Conservation (phyloP, 352 stramenopile species). For the Globisporangium cystogenes region DNA sequence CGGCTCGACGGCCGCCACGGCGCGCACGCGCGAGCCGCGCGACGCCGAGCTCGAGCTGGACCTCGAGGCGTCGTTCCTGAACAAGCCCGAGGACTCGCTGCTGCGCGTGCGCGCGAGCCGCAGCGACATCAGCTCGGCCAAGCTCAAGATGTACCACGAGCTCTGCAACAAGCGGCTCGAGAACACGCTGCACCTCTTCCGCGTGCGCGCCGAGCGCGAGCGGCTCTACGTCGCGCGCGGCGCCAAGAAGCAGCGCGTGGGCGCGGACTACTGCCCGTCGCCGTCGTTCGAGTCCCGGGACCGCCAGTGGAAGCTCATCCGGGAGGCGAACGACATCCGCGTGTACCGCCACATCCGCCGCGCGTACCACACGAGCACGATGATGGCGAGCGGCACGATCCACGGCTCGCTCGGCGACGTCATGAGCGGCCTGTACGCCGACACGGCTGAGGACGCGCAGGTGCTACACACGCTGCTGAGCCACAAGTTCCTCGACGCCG, state of each 20-base stretch:
- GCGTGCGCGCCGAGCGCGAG: constrained; percentile 39
- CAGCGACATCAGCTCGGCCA: constrained; percentile 33
- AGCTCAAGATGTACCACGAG: constrained; percentile 44
- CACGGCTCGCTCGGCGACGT: constrained; percentile 60
- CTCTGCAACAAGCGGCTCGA: constrained; percentile 38
- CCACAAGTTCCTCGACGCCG: constrained; percentile 41
- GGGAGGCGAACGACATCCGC: constrained; percentile 51
- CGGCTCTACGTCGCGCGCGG: constrained; percentile 13
- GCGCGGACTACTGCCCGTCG: background rate
- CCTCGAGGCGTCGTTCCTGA: constrained; percentile 13
- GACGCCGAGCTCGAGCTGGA: constrained; percentile 11
- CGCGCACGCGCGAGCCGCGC: constrained; percentile 6
- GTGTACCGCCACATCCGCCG: constrained; percentile 46
- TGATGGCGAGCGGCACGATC: constrained; percentile 57
- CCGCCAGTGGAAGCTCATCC: constrained; percentile 62
- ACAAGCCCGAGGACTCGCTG: constrained; percentile 9
- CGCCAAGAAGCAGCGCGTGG: constrained; percentile 14
- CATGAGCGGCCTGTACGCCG: constrained; percentile 75
- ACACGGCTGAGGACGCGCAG: constrained; percentile 57
- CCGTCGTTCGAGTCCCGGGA: constrained; percentile 12
- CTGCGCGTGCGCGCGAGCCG: constrained; percentile 13
- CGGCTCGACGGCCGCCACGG: constrained; percentile 2
- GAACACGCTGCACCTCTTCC: constrained; percentile 34
- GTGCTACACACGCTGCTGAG: constrained; percentile 62
- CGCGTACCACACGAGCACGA: constrained; percentile 34